These are phyloP conservation scores for Verticillium dahliae DNA, from an alignment of 2,329 filamentous ascomycete genomes.

Conservation along the genomic window DNA sequence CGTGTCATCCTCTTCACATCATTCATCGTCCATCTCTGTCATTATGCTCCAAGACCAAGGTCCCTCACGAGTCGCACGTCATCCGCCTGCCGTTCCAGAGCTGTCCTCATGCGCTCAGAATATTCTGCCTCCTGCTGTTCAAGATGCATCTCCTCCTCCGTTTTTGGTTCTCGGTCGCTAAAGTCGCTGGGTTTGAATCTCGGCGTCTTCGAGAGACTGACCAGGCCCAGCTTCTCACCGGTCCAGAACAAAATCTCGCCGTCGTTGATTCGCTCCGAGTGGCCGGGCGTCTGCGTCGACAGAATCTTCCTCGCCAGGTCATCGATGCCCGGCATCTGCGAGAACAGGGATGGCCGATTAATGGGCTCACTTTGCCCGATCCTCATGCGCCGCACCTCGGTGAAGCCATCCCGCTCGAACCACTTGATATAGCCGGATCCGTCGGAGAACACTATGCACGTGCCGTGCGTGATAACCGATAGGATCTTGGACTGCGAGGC, in stretches of 20 bases:
- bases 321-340: slow-evolving; percentile 45
- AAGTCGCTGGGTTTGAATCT: slow-evolving; percentile 46
- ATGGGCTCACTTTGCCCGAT: slow-evolving; percentile 48
- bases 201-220: slow-evolving; percentile 52
- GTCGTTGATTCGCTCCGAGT: slow-evolving; percentile 32
- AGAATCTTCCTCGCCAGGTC: slow-evolving; percentile 79
- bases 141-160: slow-evolving; percentile 38
- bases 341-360: slow-evolving; percentile 42
- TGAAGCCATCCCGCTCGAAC: slow-evolving; percentile 78
- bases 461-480: slow-evolving; percentile 75
- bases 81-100: slow-evolving; percentile 70
- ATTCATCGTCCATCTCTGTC: background rate
- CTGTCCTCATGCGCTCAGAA: slow-evolving; percentile 64
- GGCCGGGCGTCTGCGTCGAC: slow-evolving; percentile 42
- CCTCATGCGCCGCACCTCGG: slow-evolving; percentile 47
- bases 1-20: background rate
- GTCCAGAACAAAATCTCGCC: slow-evolving; percentile 83
- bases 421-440: slow-evolving; percentile 80
- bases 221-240: slow-evolving; percentile 71
- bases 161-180: slow-evolving; percentile 33
- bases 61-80: slow-evolving; percentile 69
- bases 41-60: slow-evolving; percentile 33
- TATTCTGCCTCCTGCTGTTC: slow-evolving; percentile 56
- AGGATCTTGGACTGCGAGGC: slow-evolving; percentile 75
- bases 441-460: slow-evolving; percentile 75